Base-by-base conservation (phyloP, 1,139 yeast genomes). In the Protomyces inundatus region DNA sequence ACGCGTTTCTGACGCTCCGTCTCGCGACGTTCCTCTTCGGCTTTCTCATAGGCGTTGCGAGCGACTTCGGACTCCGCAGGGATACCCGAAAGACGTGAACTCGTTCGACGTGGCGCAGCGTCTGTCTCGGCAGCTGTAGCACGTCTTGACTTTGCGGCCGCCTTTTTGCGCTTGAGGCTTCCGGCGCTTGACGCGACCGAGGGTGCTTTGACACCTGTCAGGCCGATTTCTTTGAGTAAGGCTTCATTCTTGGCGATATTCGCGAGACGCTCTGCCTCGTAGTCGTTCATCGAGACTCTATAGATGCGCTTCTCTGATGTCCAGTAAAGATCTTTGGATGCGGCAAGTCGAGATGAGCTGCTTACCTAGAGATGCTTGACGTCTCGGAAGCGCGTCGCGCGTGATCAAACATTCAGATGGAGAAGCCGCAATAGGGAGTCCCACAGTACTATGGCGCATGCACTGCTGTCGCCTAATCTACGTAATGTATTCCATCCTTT, bases 261-360 rank as follows among this genome's bases (percentile, higher is more conserved):
- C 57, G 79, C 88, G 70, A 82, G 84, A 66, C 95, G 77, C 70
- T 85, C 86, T 69, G 78, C 81, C 74, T 88, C 95, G 72, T 87
- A 86, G 48, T 85, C 54, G 72, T 53, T 61, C 64, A 60, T 58
- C 23, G 23, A 23, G 23, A 23, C 23, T 23, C 23, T 23, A 23
- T 1, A 23, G 23, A 23, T 23, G 23, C 23, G 23, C 23, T 23
- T 23, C 23, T 23, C 23, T 23, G 23, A 23, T 23, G 23, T 23
- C 2, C 23, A 2, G 2, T 23, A 23, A 23, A 23, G 23, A 23
- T 1, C 23, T 23, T 23, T 23, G 23, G 1, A 1, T 23, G 23
- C 23, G 23, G 23, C 23, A 23, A 23, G 23, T 23, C 23, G 23
- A 23, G 23, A 23, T 23, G 23, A 23, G 23, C 23, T 23, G 23